Evolutionary conservation across 2,329 filamentous ascomycete genomes (phyloP), one percentile per base, ranked within the genome.

Genomic region (Fulvia fulva): DNA sequence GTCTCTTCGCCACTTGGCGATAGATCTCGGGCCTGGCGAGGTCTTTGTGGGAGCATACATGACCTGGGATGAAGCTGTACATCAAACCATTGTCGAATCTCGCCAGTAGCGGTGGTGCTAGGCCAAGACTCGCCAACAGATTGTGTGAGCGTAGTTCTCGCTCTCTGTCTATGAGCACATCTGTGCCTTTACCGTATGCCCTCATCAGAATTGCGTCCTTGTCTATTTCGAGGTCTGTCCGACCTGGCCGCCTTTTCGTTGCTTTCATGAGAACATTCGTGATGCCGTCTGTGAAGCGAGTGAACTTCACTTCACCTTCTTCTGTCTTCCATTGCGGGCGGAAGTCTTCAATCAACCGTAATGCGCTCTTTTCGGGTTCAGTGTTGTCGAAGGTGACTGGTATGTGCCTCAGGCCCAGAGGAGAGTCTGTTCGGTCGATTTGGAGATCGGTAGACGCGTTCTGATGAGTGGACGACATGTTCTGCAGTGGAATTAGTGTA

Each of bases 51-150:
- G 86, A 84, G 68, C 91, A 92, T 55, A 90, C 88, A 63, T 82
- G 84, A 53, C 94, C 94, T 62, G 85, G 84, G 65, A 97, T 88
- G 77, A 88, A 99, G 67, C 89, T 86, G 79, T 99, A 99, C 70
- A 99, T 83, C 77, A 99, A 90, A 66, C 94, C 94, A 73, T 99
- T 99, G 68, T 91, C 83, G 80, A 99, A 99, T 65, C 92, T 88
- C 55, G 92, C 94, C 59, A 97, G 83, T 53, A 99, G 82, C 61
- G 89, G 81, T 37, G 94, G 94, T 21, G 94, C 94, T 55, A 99
- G 86, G 67, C 87, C 85, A 69, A 91, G 81, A 66, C 84, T 85
- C 77, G 92, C 91, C 62, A 97, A 86, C 57, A 97, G 82, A 72
- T 91, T 91, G 76, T 99, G 94, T 72, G 85, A 84, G 58, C 63